These are phyloP conservation scores for Sapria himalayana DNA, from an alignment of 345 rosid genomes.

Conservation along the genomic window DNA sequence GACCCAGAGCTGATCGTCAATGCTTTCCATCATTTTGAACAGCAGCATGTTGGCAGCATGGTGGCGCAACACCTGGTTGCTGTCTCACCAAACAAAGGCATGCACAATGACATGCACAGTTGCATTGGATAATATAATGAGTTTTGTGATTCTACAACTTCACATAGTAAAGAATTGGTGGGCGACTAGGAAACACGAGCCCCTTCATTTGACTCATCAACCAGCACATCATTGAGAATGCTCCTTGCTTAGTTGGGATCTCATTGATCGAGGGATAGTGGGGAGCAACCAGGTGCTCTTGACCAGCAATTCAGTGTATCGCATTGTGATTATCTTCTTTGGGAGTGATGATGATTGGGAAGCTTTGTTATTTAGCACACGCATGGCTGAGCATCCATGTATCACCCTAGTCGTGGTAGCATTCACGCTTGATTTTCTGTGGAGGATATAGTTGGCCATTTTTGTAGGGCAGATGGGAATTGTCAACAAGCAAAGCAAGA, in stretches of 20 bases:
- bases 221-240: conserved; percentile 22
- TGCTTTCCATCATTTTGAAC: conserved; percentile 22
- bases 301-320: conserved; percentile 4
- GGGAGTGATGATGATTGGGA: conserved; percentile 14
- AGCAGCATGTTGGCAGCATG: conserved; percentile 12
- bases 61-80: conserved; percentile 25
- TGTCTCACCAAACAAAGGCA: conserved; percentile 22
- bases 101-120: conserved; percentile 35
- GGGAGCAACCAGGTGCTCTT: conserved; percentile 3
- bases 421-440: no score
- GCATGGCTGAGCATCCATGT: conserved; percentile 11
- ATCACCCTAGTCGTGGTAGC: conserved; percentile 7
- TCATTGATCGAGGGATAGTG: conserved; percentile 21
- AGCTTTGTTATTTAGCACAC: conserved; percentile 13
- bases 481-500: conserved; percentile 14
- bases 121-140: conserved; percentile 26
- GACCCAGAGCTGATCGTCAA: conserved; percentile 13
- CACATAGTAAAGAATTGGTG: conserved; percentile 20
- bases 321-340: conserved; percentile 24
- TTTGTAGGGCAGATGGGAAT: not conserved
- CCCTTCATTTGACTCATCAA: conserved; percentile 14
- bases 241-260: conserved; percentile 29
- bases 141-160: conserved; percentile 24
- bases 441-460: no score
- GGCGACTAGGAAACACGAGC: conserved; percentile 13